Evolutionary conservation across 192 early-diverging fungal species (phyloP).

Genomic region (Gryganskiella cystojenkinii): DNA sequence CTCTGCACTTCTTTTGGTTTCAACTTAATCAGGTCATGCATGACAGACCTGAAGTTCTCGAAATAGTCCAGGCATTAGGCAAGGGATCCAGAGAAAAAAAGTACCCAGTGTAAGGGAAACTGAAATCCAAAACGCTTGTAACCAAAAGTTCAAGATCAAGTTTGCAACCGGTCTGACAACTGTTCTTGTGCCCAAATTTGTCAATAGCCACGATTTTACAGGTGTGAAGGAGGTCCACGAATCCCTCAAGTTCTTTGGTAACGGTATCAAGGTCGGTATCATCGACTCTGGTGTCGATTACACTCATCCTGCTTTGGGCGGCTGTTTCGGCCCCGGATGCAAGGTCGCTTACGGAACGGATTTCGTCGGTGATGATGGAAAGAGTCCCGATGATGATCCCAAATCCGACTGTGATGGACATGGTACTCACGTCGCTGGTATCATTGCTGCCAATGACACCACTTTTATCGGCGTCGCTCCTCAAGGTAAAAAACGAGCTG

Average conservation of each 20-base stretch:
- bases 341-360: conserved; percentile 71
- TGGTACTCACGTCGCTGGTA: conserved; percentile 72
- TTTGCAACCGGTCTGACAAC: too few species aligned
- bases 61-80: background rate
- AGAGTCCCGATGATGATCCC: conserved; percentile 64
- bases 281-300: conserved; percentile 68
- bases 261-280: conserved; percentile 65
- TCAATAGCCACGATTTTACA: conserved; percentile 52
- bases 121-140: too few species aligned
- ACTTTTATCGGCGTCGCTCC: conserved; percentile 86
- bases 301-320: conserved; percentile 72
- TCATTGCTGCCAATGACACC: conserved; percentile 76
- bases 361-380: conserved; percentile 66
- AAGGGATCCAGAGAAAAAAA: background rate
- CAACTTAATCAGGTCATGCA: conserved; percentile 24
- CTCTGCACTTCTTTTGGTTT: too few species aligned
- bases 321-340: conserved; percentile 73
- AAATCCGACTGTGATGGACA: conserved; percentile 72
- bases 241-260: conserved; percentile 44
- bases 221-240: conserved; percentile 54
- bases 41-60: conserved; percentile 22
- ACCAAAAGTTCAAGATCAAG: too few species aligned
- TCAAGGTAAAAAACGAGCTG: conserved; percentile 65
- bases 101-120: conserved; percentile 14
- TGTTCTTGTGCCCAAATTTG: too few species aligned